Evolutionary conservation across 257 asterid species (phyloP).

Genomic region (Perilla frutescens): DNA sequence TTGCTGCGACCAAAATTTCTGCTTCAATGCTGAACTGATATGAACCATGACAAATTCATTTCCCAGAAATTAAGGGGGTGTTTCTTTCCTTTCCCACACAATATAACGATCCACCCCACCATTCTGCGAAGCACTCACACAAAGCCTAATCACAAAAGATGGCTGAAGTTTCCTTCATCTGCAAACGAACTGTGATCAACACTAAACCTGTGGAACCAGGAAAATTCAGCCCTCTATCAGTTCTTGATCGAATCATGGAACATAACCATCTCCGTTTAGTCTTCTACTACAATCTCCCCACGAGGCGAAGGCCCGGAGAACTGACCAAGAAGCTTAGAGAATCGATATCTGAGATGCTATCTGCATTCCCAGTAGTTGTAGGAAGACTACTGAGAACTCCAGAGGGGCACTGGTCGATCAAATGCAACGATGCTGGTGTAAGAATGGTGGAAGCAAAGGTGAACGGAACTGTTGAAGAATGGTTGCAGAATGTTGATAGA

Average conservation of each 20-base stretch:
- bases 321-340: slow-evolving; percentile 44
- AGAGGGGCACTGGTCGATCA: slow-evolving; percentile 57
- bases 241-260: slow-evolving; percentile 62
- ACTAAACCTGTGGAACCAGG: slow-evolving; percentile 55
- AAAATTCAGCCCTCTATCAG: slow-evolving; percentile 49
- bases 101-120: slow-evolving; percentile 7
- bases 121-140: background rate
- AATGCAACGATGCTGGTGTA: slow-evolving; percentile 69
- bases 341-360: slow-evolving; percentile 47
- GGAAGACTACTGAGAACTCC: slow-evolving; percentile 54
- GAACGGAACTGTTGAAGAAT: slow-evolving; percentile 50
- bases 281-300: slow-evolving; percentile 47
- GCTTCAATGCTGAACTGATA: slow-evolving; percentile 19
- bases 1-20: slow-evolving; percentile 16
- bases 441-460: slow-evolving; percentile 61
- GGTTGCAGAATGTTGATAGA: slow-evolving; percentile 61
- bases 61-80: slow-evolving; percentile 37
- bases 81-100: slow-evolving; percentile 24
- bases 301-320: slow-evolving; percentile 43
- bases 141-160: slow-evolving; percentile 22
- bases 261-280: slow-evolving; percentile 46
- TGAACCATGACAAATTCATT: slow-evolving; percentile 48
- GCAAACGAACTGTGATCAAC: slow-evolving; percentile 62
- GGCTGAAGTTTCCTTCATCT: slow-evolving; percentile 55
- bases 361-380: slow-evolving; percentile 44